Evolutionary conservation across 2,329 filamentous ascomycete species (phyloP).

Genomic region (Trichophyton simii): DNA sequence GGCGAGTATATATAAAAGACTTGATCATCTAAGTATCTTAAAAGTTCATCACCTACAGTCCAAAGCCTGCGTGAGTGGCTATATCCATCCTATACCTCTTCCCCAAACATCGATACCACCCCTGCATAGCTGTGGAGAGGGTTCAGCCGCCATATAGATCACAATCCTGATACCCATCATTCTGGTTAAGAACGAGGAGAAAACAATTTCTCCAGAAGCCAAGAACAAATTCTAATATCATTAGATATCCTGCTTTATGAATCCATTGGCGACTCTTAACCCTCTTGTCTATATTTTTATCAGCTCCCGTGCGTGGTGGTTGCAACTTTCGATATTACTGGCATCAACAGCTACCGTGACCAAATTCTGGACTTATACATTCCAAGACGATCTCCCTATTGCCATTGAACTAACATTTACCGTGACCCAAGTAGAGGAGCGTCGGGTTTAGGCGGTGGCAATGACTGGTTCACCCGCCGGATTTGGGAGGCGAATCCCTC

Average conservation of each 20-base stretch:
- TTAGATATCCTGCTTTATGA: neutral
- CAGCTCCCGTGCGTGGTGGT: neutral
- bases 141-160: neutral
- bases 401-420: neutral
- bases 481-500: conserved; percentile 4
- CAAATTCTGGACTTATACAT: neutral
- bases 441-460: neutral
- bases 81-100: neutral
- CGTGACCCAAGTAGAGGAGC: neutral
- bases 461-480: conserved; percentile 4
- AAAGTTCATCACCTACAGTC: neutral
- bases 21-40: neutral
- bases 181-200: neutral
- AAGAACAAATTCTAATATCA: neutral
- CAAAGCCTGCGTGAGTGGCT: neutral
- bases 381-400: neutral
- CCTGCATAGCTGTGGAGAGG: neutral
- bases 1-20: neutral
- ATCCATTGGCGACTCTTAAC: neutral
- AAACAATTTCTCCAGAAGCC: neutral
- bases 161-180: neutral
- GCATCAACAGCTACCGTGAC: neutral
- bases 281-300: neutral
- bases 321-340: neutral
- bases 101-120: neutral